A percentile compares a stretch with the other conserved stretches of the same genome.
phyloP scores from a whole-genome alignment of 2,329 filamentous ascomycete genomes.

The Exophiala spinifera region DNA sequence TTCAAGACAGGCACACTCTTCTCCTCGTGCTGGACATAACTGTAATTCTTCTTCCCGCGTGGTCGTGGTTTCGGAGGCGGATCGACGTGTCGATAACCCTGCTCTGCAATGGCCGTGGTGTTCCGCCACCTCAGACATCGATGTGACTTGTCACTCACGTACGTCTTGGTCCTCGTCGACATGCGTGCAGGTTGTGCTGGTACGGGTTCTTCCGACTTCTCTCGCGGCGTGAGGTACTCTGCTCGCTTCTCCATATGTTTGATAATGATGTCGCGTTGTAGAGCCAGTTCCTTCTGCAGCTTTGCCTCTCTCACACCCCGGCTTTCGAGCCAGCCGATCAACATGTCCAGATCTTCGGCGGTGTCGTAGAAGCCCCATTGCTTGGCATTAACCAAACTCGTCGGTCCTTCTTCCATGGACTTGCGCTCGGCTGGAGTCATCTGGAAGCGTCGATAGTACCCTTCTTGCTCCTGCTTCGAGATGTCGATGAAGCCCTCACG shows the following conservation, averaged over 20 bases:
- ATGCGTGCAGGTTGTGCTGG: slow-evolving; percentile 53
- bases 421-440: slow-evolving; percentile 85
- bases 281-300: slow-evolving; percentile 78
- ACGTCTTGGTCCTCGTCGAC: slow-evolving; percentile 61
- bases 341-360: slow-evolving; percentile 68
- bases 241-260: slow-evolving; percentile 77
- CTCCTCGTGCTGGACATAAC: slow-evolving; percentile 29
- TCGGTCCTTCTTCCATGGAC: slow-evolving; percentile 76
- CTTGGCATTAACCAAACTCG: slow-evolving; percentile 69
- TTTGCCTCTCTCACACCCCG: slow-evolving; percentile 83
- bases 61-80: slow-evolving; percentile 46
- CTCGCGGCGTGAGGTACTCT: slow-evolving; percentile 58
- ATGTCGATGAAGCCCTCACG: slow-evolving; percentile 82
- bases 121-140: slow-evolving; percentile 67
- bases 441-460: slow-evolving; percentile 73
- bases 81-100: slow-evolving; percentile 61
- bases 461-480: slow-evolving; percentile 64
- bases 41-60: slow-evolving; percentile 35
- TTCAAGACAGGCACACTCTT: slow-evolving; percentile 31
- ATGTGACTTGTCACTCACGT: slow-evolving; percentile 53
- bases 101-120: slow-evolving; percentile 55
- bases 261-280: slow-evolving; percentile 71
- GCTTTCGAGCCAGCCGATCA: slow-evolving; percentile 85
- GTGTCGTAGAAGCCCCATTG: slow-evolving; percentile 94
- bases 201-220: slow-evolving; percentile 49